A percentile compares a stretch with the other conserved stretches of the same genome.
These are phyloP conservation scores for Periconia sp. DNA, from an alignment of 2,329 filamentous ascomycete species.

Conservation along the genomic window DNA sequence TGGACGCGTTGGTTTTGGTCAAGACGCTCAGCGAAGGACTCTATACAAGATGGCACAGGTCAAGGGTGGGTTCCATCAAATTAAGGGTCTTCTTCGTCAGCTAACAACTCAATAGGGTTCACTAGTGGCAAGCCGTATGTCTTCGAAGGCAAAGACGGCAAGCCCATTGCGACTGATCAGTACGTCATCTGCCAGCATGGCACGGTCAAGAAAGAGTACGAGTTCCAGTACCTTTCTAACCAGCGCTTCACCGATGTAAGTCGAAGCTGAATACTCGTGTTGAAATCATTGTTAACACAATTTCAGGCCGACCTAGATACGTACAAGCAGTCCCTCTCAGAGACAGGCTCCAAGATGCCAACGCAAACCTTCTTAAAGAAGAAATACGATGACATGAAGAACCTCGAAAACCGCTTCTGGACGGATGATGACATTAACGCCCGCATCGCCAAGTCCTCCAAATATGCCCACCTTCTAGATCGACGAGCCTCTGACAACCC, in stretches of 20 bases:
- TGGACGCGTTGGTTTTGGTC: conserved; percentile 81
- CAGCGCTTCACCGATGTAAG: conserved; percentile 79
- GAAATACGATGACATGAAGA: conserved; percentile 83
- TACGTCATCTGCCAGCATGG: conserved; percentile 85
- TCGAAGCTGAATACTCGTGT: background rate
- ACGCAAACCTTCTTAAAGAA: conserved; percentile 71
- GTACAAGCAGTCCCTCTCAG: conserved; percentile 74
- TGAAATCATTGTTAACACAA: background rate
- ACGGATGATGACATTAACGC: conserved; percentile 82
- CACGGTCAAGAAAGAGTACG: conserved; percentile 81
- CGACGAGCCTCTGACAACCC: conserved; percentile 69
- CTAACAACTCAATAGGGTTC: conserved; percentile 65
- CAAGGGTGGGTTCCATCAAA: conserved; percentile 65
- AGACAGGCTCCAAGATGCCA: conserved; percentile 73
- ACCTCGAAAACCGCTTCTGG: conserved; percentile 78
- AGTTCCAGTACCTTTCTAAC: conserved; percentile 90
- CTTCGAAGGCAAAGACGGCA: conserved; percentile 75
- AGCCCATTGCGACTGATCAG: conserved; percentile 81
- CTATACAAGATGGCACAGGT: conserved; percentile 89
- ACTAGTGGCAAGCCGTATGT: conserved; percentile 81
- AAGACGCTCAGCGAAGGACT: conserved; percentile 74
- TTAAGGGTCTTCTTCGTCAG: background rate
- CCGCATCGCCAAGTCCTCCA: conserved; percentile 72
- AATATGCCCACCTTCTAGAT: conserved; percentile 57
- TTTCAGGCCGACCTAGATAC: conserved; percentile 76